Percentiles rank a stretch among this genome's conserved stretches.
Evolutionary conservation across 2,329 filamentous ascomycete species (phyloP).

Genomic region (Onygenales sp.): DNA sequence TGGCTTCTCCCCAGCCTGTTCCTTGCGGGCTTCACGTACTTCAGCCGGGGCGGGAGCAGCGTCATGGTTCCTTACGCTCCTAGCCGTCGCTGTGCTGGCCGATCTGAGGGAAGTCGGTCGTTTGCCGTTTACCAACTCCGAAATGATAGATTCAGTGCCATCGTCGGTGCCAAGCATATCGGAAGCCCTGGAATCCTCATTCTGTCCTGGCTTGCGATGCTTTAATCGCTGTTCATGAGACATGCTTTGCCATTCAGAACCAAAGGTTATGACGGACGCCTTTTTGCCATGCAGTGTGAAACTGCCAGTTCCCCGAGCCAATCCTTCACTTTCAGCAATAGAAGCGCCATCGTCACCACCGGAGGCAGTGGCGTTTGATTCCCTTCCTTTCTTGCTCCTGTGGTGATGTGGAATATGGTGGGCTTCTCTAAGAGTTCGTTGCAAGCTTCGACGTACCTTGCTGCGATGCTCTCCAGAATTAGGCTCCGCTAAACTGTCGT

Average conservation of each 20-base stretch:
- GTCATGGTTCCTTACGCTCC: slow-evolving; percentile 34
- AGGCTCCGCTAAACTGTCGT: slow-evolving; percentile 28
- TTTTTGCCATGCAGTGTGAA: slow-evolving; percentile 98
- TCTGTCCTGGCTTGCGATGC: slow-evolving; percentile 43
- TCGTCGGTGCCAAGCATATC: slow-evolving; percentile 22
- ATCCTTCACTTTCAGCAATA: slow-evolving; percentile 50
- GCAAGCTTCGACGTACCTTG: slow-evolving; percentile 74
- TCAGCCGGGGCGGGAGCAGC: slow-evolving; percentile 5
- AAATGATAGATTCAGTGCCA: slow-evolving; percentile 19
- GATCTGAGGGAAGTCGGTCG: slow-evolving; percentile 56
- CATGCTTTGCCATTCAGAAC: slow-evolving; percentile 76
- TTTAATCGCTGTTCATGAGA: slow-evolving; percentile 63
- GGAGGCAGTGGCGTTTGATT: slow-evolving; percentile 53
- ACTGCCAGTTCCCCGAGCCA: slow-evolving; percentile 71
- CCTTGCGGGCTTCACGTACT: neutral
- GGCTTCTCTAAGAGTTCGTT: slow-evolving; percentile 78
- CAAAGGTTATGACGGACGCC: slow-evolving; percentile 93
- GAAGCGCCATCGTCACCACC: slow-evolving; percentile 41
- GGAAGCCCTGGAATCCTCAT: slow-evolving; percentile 27
- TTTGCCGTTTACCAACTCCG: slow-evolving; percentile 25
- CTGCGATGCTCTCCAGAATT: slow-evolving; percentile 45
- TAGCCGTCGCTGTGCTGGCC: slow-evolving; percentile 56
- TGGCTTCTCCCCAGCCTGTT: neutral
- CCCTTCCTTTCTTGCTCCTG: slow-evolving; percentile 66
- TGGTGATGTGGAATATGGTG: slow-evolving; percentile 57